Evolutionary conservation across 2,329 filamentous ascomycete genomes (phyloP), one percentile per base, ranked within the genome.

Genomic region (Neoscytalidium dimidiatum): DNA sequence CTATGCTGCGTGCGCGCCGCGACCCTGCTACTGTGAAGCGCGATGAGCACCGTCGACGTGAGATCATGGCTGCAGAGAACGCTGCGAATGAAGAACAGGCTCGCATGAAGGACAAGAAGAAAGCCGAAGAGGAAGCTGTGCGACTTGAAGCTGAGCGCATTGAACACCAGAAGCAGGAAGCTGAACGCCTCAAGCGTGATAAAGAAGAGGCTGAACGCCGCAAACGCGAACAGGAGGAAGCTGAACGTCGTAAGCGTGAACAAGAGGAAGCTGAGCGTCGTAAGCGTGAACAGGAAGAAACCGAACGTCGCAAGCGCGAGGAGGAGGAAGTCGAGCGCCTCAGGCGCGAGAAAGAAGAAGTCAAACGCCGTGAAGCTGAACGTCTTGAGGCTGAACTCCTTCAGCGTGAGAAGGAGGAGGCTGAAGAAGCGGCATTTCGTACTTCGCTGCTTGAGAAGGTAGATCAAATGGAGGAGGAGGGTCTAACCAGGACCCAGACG

Each of bases 1-100:
- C 46, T 2, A 62, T 52, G 33, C 46, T 52, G 33, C 46, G 60
- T 17, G 29, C 60, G 8, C 56, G 56, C 43, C 56, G 56, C 9
- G 35, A 62, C 2, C 60, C 46, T 6, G 14, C 17, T 17, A 43
- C 60, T 1, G 60, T 52, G 31, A 19, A 52, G 19, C 46, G 33
- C 13, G 60, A 52, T 29, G 21, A 62, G 29, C 9, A 13, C 13
- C 56, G 26, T 13, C 56, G 41, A 9, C 56, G 8, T 14, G 28
- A 51, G 3, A 21, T 52, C 31, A 23, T 52, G 28, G 28, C 41
- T 4, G 41, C 56, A 9, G 26, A 60, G 13, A 60, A 46, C n/a
- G 56, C 56, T n/a, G 56, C 56, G 1, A n/a, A 8, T 2, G 56
- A 60, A 3, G 23, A 62, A 19, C 33, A 51, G 3, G 33, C 29